Conservation (phyloP, 23 red algal species). For the Agarophyton chilense region DNA sequence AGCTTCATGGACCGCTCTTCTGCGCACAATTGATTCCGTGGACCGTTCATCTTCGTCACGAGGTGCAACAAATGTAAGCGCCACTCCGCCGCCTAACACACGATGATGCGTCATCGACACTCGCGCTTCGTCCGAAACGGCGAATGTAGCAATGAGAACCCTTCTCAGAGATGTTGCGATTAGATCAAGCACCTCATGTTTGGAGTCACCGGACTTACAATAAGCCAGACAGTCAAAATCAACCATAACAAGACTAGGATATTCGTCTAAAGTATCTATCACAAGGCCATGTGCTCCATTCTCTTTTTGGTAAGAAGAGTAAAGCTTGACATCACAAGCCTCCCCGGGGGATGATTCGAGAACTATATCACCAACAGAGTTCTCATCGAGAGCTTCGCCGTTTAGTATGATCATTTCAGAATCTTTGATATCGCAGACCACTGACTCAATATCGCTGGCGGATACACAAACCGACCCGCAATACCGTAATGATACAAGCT, state of each 20-base stretch:
- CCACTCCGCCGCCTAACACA: conserved; percentile 8
- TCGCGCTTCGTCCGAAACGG: conserved; percentile 1
- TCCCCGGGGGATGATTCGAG: not conserved
- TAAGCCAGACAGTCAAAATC: conserved; percentile 24
- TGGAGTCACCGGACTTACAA: conserved; percentile 3
- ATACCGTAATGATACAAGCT: not conserved
- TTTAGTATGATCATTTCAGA: not conserved
- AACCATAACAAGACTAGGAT: not conserved
- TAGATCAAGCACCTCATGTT: not conserved
- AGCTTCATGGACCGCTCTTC: conserved; percentile 17
- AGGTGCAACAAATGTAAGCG: conserved; percentile 23
- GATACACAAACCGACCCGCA: not conserved
- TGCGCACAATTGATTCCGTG: not conserved
- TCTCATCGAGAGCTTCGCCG: not conserved
- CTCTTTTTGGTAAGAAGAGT: not conserved
- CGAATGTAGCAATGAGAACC: not conserved
- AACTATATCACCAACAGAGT: not conserved
- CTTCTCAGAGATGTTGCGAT: not conserved
- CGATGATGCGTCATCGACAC: conserved; percentile 47
- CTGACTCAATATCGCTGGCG: not conserved
- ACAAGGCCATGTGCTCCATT: not conserved
- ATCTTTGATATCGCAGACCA: not conserved
- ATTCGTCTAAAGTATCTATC: not conserved
- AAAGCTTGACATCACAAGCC: not conserved
- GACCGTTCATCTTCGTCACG: conserved; percentile 18